These are phyloP conservation scores for Thermochaetoides thermophila DNA, from an alignment of 495 filamentous ascomycete genomes.

Conservation along the genomic window DNA sequence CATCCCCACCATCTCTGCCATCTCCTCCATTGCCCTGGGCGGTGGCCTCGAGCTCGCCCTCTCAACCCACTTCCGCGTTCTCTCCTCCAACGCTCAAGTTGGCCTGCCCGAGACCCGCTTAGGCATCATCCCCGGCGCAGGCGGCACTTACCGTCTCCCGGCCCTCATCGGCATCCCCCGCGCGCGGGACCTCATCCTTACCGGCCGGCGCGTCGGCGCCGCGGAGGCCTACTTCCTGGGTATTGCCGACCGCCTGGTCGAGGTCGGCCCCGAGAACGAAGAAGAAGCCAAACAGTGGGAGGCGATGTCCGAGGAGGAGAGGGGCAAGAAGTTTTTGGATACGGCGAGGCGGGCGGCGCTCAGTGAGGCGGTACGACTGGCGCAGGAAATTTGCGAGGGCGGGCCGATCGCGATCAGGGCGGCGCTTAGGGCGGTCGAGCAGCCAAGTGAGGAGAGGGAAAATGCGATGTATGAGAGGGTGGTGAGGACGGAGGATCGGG, in stretches of 20 bases:
- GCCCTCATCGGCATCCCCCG: slow-evolving; percentile 55
- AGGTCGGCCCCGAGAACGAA: slow-evolving; percentile 47
- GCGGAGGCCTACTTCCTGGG: slow-evolving; percentile 74
- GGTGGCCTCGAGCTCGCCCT: slow-evolving; percentile 87
- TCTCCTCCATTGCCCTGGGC: slow-evolving; percentile 69
- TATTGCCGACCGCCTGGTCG: slow-evolving; percentile 67
- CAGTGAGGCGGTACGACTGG: slow-evolving; percentile 60
- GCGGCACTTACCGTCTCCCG: slow-evolving; percentile 77
- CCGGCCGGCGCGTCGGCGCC: slow-evolving; percentile 63
- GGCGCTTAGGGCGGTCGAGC: slow-evolving; percentile 54
- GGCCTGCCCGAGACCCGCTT: slow-evolving; percentile 82
- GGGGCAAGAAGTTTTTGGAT: slow-evolving; percentile 18
- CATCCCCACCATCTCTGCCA: slow-evolving; percentile 77
- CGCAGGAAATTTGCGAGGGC: slow-evolving; percentile 70
- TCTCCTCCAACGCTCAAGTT: slow-evolving; percentile 55
- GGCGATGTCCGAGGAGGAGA: slow-evolving; percentile 21
- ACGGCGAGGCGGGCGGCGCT: slow-evolving; percentile 48
- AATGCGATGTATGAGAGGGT: slow-evolving; percentile 67
- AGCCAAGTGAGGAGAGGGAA: slow-evolving; percentile 52
- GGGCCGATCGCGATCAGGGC: slow-evolving; percentile 66
- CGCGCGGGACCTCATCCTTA: slow-evolving; percentile 74
- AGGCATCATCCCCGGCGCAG: slow-evolving; percentile 87
- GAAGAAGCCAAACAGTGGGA: slow-evolving; percentile 23
- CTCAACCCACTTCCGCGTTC: slow-evolving; percentile 70
- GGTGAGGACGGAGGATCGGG: slow-evolving; percentile 65